Evolutionary conservation across 345 rosid genomes (phyloP).

Genomic region (Heritiera fomes): DNA sequence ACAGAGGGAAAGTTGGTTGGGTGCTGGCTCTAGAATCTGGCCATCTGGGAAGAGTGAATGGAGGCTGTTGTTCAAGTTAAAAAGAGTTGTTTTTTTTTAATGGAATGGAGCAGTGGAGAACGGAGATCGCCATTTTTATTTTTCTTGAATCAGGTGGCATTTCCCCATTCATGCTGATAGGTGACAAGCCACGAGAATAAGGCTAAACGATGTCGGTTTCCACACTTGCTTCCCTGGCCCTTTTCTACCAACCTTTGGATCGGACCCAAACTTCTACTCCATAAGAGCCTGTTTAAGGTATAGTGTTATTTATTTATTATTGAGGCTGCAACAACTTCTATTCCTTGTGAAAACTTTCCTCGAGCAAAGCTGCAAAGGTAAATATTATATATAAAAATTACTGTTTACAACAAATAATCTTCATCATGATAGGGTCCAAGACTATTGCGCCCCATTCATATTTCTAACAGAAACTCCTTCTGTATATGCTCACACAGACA

Average conservation of each 20-base stretch:
- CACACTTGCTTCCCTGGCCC: background rate
- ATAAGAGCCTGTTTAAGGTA: background rate
- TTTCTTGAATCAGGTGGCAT: background rate
- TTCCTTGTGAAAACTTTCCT: background rate
- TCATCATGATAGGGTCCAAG: constrained; percentile 2
- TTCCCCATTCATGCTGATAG: background rate
- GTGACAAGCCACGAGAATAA: background rate
- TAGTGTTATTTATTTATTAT: background rate
- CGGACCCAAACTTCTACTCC: background rate
- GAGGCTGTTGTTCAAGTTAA: too few relatives aligned
- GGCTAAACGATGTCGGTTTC: background rate
- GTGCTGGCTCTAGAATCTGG: background rate
- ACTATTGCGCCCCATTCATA: background rate
- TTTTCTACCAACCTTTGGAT: background rate
- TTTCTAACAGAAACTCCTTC: background rate
- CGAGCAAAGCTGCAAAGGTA: background rate
- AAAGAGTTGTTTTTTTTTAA: too few relatives aligned
- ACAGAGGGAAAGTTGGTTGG: background rate
- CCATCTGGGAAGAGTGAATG: background rate
- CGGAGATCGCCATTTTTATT: too few relatives aligned
- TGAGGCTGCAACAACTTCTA: background rate
- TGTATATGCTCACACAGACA: background rate
- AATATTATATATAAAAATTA: background rate
- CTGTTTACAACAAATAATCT: background rate
- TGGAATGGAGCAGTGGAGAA: too few relatives aligned